Conservation (phyloP, 2,329 filamentous ascomycete genomes). For the Pestalotiopsis sp. region DNA sequence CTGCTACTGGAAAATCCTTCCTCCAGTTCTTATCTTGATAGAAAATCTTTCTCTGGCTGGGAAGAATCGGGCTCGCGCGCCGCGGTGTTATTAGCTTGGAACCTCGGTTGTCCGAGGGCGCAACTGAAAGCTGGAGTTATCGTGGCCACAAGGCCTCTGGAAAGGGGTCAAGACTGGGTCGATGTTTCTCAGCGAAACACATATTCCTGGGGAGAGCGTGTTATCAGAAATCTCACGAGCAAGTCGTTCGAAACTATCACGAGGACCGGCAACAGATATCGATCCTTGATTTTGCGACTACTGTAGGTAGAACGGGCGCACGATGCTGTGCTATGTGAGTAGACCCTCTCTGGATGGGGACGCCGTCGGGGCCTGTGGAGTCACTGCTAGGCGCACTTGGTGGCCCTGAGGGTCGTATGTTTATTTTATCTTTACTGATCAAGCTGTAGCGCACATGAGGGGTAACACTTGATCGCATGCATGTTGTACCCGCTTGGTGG, state of each 20-base stretch:
- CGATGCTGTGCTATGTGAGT: not conserved
- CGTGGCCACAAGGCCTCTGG: conserved; percentile 2
- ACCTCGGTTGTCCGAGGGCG: conserved; percentile 1
- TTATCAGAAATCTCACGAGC: not conserved
- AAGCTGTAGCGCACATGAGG: not conserved
- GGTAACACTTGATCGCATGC: not conserved
- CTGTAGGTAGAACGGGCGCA: not conserved
- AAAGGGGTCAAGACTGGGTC: not conserved
- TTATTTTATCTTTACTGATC: not conserved
- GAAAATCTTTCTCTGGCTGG: not conserved
- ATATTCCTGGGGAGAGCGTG: not conserved
- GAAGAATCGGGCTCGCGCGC: not conserved
- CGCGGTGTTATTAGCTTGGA: not conserved
- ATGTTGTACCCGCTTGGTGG: not conserved
- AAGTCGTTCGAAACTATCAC: not conserved
- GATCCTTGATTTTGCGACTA: not conserved
- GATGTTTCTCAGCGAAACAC: not conserved
- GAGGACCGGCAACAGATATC: not conserved
- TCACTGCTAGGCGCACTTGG: not conserved
- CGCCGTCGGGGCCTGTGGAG: not conserved
- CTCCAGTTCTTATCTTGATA: not conserved
- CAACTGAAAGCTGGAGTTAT: not conserved
- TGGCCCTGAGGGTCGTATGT: not conserved
- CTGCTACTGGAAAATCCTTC: not conserved
- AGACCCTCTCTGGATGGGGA: not conserved